These are phyloP conservation scores for Fomitopsis schrenkii DNA, from an alignment of 1,284 basidiomycete genomes.

Conservation along the genomic window DNA sequence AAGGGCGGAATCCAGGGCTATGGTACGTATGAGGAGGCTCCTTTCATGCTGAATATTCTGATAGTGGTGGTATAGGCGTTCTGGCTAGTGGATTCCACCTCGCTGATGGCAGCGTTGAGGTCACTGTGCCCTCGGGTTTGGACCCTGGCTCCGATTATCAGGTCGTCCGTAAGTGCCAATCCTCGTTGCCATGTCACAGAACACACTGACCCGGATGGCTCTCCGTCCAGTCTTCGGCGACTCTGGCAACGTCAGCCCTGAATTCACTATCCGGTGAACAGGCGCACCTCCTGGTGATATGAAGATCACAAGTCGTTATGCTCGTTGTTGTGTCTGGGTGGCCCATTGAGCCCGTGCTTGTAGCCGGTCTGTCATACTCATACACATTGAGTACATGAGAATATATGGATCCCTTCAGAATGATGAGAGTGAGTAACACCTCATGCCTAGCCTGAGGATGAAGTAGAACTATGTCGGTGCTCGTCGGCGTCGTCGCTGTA, in stretches of 20 bases:
- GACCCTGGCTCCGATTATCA: constrained; percentile 22
- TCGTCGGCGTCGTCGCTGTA: no score
- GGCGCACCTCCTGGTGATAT: no score
- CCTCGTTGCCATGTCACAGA: background rate
- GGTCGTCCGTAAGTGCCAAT: constrained; percentile 24
- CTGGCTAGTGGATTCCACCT: constrained; percentile 40
- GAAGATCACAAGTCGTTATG: no score
- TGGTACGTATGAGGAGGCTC: constrained; percentile 16
- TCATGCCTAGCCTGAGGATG: no score
- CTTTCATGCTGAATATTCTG: background rate
- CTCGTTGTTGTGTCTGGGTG: no score
- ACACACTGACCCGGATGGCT: background rate
- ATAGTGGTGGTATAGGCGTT: constrained; percentile 16
- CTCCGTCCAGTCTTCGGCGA: constrained; percentile 29
- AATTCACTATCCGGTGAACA: constrained; percentile 23
- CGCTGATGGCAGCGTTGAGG: constrained; percentile 29
- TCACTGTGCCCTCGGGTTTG: constrained; percentile 26
- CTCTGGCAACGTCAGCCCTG: constrained; percentile 30
- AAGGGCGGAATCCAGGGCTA: constrained; percentile 28
- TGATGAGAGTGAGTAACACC: no score
- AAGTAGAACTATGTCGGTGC: no score
- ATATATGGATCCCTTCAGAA: background rate
- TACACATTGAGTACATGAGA: no score
- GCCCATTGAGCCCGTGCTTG: no score
- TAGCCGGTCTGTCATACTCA: no score